Percentiles rank a stretch among this genome's conserved stretches.
Conservation (phyloP, 2,329 filamentous ascomycete species). For the Penicillium janthinellum region DNA sequence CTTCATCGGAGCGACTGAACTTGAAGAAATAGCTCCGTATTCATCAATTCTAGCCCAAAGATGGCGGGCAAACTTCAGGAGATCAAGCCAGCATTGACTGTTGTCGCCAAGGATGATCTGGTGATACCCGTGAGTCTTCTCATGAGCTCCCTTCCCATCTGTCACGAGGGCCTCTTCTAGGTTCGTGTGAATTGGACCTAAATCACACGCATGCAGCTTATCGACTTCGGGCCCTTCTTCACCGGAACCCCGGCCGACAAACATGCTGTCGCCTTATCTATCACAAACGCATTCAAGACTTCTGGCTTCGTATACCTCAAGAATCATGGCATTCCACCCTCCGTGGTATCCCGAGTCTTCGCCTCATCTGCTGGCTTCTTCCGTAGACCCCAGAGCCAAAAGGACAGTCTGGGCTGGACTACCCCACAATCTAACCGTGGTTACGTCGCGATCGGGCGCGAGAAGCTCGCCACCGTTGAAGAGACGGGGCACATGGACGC, state of each 20-base stretch:
- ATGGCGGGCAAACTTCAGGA: slow-evolving; percentile 18
- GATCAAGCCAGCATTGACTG: slow-evolving; percentile 30
- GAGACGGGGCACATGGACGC: slow-evolving; percentile 61
- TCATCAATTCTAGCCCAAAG: not conserved
- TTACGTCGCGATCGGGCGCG: slow-evolving; percentile 69
- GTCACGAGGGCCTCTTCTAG: not conserved
- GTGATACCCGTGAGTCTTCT: slow-evolving; percentile 42
- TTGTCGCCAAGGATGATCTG: slow-evolving; percentile 48
- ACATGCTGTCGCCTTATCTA: slow-evolving; percentile 66
- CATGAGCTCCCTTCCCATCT: not conserved
- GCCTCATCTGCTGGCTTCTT: slow-evolving; percentile 72
- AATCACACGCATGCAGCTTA: slow-evolving; percentile 56
- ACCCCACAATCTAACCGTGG: slow-evolving; percentile 72
- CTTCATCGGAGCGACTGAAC: not conserved
- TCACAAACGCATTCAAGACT: slow-evolving; percentile 78
- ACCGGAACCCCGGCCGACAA: slow-evolving; percentile 63
- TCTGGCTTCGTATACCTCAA: slow-evolving; percentile 89
- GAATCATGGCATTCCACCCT: slow-evolving; percentile 70
- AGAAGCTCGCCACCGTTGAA: slow-evolving; percentile 66
- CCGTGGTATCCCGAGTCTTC: slow-evolving; percentile 65
- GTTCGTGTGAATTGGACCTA: not conserved
- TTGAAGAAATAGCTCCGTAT: not conserved
- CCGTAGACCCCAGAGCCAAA: slow-evolving; percentile 60
- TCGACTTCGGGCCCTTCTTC: slow-evolving; percentile 76
- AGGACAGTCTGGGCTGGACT: slow-evolving; percentile 70